phyloP scores from a whole-genome alignment of 306 rosid genomes.

The Rubus parviflorus region DNA sequence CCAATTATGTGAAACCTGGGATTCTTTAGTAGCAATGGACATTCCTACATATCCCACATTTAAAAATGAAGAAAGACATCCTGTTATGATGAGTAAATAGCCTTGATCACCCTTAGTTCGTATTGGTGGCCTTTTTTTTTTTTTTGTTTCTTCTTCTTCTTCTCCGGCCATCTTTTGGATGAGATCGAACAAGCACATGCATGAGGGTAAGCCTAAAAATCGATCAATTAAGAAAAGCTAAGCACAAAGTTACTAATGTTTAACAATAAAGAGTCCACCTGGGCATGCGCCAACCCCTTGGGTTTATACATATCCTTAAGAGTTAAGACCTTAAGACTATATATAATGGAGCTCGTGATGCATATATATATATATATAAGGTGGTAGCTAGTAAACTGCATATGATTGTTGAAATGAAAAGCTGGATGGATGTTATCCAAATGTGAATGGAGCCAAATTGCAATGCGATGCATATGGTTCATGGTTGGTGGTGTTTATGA shows the following conservation, averaged over 20 bases:
- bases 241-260: not conserved
- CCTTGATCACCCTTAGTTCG: not conserved
- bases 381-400: not conserved
- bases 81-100: conserved; percentile 5
- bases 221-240: not conserved
- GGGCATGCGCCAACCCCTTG: not conserved
- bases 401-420: not conserved
- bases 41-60: not conserved
- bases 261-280: not conserved
- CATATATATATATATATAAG: not conserved
- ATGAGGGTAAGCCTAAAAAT: not conserved
- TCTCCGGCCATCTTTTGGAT: not conserved
- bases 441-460: not conserved
- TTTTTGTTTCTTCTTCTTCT: not conserved
- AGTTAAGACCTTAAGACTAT: no score
- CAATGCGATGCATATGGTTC: not conserved
- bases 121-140: no score
- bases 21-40: conserved; percentile 11
- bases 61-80: not conserved
- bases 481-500: conserved; percentile 11
- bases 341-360: conserved; percentile 2
- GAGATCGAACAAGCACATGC: not conserved
- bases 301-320: not conserved
- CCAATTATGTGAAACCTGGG: conserved; percentile 4
- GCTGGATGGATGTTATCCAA: not conserved